Percentiles rank a stretch among this genome's conserved stretches.
Evolutionary conservation across 352 stramenopile species (phyloP).

Genomic region (Plasmopara muralis): DNA sequence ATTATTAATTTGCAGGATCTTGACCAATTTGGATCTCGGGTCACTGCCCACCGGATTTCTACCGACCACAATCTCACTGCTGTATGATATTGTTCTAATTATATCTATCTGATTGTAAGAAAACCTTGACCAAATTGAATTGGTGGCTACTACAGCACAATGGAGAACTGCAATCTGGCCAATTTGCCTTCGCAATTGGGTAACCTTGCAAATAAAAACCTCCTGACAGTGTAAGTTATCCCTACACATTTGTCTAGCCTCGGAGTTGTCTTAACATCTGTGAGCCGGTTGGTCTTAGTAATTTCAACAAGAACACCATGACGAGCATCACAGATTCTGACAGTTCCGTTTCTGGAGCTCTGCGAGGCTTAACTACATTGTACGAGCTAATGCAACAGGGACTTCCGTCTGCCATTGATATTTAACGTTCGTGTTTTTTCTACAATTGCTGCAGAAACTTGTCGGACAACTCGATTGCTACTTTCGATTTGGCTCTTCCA

Average conservation of each 20-base stretch:
- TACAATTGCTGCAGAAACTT: conserved; percentile 28
- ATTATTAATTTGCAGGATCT: conserved; percentile 21
- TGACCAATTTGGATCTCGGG: conserved; percentile 57
- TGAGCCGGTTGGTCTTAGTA: conserved; percentile 16
- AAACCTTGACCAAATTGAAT: background rate
- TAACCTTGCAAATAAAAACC: conserved; percentile 37
- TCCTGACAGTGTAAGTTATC: conserved; percentile 42
- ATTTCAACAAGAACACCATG: conserved; percentile 56
- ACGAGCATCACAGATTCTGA: conserved; percentile 29
- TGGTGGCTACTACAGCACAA: conserved; percentile 27
- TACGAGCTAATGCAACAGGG: conserved; percentile 14
- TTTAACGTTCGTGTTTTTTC: conserved; percentile 1
- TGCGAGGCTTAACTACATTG: conserved; percentile 43
- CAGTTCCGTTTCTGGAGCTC: conserved; percentile 25
- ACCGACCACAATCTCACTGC: conserved; percentile 35
- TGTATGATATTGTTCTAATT: conserved; percentile 20
- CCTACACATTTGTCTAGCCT: background rate
- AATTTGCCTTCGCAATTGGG: conserved; percentile 40
- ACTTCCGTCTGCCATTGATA: background rate
- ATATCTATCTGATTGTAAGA: conserved; percentile 1
- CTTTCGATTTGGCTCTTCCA: conserved; percentile 36
- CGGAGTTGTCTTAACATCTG: background rate
- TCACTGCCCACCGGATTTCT: conserved; percentile 41
- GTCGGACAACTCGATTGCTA: conserved; percentile 38
- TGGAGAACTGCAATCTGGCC: conserved; percentile 68